These are phyloP conservation scores for Neurospora tetrasperma DNA, from an alignment of 495 filamentous ascomycete species.

Conservation along the genomic window DNA sequence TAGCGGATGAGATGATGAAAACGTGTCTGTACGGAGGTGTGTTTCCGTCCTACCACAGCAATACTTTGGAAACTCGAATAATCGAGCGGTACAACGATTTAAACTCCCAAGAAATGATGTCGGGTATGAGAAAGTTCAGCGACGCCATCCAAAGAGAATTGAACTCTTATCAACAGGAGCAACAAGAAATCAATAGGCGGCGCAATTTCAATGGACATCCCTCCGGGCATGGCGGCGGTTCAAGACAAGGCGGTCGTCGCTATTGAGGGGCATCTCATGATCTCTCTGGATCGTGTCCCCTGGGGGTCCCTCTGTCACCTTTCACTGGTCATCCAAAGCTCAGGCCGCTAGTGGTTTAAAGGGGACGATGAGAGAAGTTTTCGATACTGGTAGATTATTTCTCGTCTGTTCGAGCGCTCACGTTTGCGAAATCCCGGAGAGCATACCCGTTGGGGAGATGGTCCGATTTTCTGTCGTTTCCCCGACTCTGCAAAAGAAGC, in stretches of 20 bases:
- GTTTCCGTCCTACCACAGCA: background rate
- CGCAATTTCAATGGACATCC: background rate
- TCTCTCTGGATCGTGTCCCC: background rate
- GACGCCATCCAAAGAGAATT: rapidly evolving
- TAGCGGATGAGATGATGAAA: background rate
- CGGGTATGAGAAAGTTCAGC: background rate
- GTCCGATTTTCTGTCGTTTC: no score
- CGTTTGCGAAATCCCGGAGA: background rate
- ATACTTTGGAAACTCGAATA: rapidly evolving
- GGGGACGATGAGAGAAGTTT: background rate
- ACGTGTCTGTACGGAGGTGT: background rate
- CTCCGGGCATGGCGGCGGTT: background rate
- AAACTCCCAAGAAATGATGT: background rate
- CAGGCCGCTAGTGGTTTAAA: background rate
- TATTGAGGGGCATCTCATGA: background rate
- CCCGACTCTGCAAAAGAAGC: no score
- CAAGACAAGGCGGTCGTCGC: background rate
- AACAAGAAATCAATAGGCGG: background rate
- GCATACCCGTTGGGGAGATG: no score
- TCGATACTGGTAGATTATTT: background rate
- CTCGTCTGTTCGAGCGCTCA: background rate
- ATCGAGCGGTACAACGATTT: rapidly evolving
- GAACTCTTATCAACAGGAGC: background rate
- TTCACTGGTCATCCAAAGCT: background rate
- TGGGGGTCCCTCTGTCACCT: no score